These are phyloP conservation scores for Yamadazyma diddensiae DNA, from an alignment of 1,139 yeast species.

Conservation along the genomic window DNA sequence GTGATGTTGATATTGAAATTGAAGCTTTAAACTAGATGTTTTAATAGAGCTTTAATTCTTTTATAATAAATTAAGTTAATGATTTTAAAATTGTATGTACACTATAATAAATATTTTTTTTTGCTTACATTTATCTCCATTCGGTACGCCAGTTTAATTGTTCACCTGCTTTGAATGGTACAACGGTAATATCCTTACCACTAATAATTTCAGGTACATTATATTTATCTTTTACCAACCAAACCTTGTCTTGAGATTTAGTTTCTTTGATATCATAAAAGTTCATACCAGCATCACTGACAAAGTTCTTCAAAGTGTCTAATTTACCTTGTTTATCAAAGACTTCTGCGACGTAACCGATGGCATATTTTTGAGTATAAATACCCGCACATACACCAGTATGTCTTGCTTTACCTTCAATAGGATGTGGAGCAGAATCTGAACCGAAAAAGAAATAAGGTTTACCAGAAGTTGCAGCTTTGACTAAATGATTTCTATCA, in stretches of 20 bases:
- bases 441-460: slow-evolving; percentile 96
- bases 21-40: slow-evolving; percentile 7
- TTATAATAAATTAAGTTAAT: no score
- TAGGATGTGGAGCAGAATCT: slow-evolving; percentile 96
- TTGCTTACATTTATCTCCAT: slow-evolving; percentile 66
- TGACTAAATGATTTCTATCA: slow-evolving; percentile 75
- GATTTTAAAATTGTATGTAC: slow-evolving; percentile 8
- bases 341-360: slow-evolving; percentile 82
- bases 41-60: no score
- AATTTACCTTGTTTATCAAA: slow-evolving; percentile 68
- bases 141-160: slow-evolving; percentile 70
- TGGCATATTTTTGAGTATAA: slow-evolving; percentile 80
- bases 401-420: slow-evolving; percentile 70
- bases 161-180: slow-evolving; percentile 90
- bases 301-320: slow-evolving; percentile 69
- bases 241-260: slow-evolving; percentile 44
- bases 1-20: slow-evolving; percentile 16
- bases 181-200: slow-evolving; percentile 53
- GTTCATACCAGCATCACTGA: slow-evolving; percentile 64
- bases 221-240: slow-evolving; percentile 48
- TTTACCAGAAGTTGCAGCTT: slow-evolving; percentile 89
- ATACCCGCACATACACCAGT: slow-evolving; percentile 96
- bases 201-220: slow-evolving; percentile 60
- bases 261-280: slow-evolving; percentile 62
- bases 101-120: no score